phyloP scores from a whole-genome alignment of 1,284 basidiomycete genomes.

The Peniophora sp. region DNA sequence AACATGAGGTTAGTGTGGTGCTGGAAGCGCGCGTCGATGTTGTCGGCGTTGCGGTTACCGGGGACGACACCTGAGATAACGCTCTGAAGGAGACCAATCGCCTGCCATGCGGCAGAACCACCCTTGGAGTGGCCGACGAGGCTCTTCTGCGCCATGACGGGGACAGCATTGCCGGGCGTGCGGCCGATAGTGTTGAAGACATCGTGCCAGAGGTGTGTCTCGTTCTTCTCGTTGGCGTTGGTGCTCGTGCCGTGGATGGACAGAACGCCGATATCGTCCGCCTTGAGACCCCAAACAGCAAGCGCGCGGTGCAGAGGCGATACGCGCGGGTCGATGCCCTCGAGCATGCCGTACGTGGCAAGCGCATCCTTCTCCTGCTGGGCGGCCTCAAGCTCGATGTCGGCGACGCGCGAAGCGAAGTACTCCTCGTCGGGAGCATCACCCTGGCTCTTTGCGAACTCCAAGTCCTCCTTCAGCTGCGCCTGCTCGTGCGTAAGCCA shows the following conservation, averaged over 20 bases:
- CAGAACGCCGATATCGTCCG: slow-evolving; percentile 86
- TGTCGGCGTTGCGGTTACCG: slow-evolving; percentile 96
- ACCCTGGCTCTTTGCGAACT: slow-evolving; percentile 49
- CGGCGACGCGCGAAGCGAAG: slow-evolving; percentile 63
- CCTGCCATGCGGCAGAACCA: slow-evolving; percentile 96
- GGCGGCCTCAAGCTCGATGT: slow-evolving; percentile 84
- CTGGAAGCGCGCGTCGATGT: slow-evolving; percentile 90
- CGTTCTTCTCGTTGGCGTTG: slow-evolving; percentile 97
- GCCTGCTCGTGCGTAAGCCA: slow-evolving; percentile 89
- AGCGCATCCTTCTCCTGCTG: slow-evolving; percentile 89
- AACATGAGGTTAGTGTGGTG: slow-evolving; percentile 91
- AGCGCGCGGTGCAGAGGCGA: slow-evolving; percentile 67
- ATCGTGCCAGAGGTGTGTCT: slow-evolving; percentile 94
- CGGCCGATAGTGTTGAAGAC: slow-evolving; percentile 85
- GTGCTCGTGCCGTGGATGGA: slow-evolving; percentile 96
- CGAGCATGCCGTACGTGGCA: slow-evolving; percentile 91
- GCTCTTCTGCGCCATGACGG: slow-evolving; percentile 96
- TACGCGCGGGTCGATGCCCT: slow-evolving; percentile 71
- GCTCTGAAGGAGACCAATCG: slow-evolving; percentile 88
- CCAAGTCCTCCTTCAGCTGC: slow-evolving; percentile 74
- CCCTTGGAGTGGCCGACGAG: slow-evolving; percentile 95
- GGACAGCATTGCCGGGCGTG: slow-evolving; percentile 90
- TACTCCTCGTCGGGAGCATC: slow-evolving; percentile 62
- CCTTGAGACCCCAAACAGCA: slow-evolving; percentile 92
- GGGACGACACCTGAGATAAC: slow-evolving; percentile 85